Base-by-base conservation (phyloP, 1,139 yeast genomes). In the Suhomyces bolitotheri region DNA sequence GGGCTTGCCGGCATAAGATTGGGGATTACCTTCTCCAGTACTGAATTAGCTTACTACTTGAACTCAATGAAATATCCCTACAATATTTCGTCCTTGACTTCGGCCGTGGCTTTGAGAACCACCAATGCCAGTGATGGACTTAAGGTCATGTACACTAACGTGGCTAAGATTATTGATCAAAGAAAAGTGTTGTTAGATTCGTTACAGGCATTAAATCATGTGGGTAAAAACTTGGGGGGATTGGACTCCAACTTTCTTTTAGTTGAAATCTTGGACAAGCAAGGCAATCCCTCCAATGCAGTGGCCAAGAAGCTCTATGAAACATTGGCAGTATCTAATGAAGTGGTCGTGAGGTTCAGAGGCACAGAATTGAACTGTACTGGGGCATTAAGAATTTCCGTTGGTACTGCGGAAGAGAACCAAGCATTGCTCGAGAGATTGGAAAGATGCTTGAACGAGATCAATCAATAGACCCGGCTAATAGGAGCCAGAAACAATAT, bases 21-120 rank as follows among this genome's bases (percentile, higher is more conserved):
- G 33, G 98, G 98, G 15, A 69, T 88, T 42, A 82, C 96, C 1
- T 90, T 60, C 55, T 72, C 90, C 8, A 68, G 75, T 11, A 63
- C 68, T 10, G 76, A 75, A 38, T 68, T 92, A 35, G 75, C 96
- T 0, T 54, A 61, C 12, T 74, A 84, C 36, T 66, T 92, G 50
- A 92, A 94, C 58, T 78, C 95, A 19, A 81, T 92, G 83, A 92
- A 90, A 56, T 96, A 95, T 27, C 98, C 98, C 1, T 94, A 92
- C 63, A 94, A 92, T 58, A 86, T 92, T 34, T 86, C 96, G 7
- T 78, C 90, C 5, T 70, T 86, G 44, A 82, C 97, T 0, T 71
- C 97, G 3, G 76, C 75, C 34, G 68, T 88, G 28, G 97, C 96
- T 0, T 46, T 71, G 16, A 75, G 92, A 45, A 94, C 97, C 1